phyloP scores from a whole-genome alignment of 225 moss, liverwort and hornwort species.

The Sphagnum contortum region DNA sequence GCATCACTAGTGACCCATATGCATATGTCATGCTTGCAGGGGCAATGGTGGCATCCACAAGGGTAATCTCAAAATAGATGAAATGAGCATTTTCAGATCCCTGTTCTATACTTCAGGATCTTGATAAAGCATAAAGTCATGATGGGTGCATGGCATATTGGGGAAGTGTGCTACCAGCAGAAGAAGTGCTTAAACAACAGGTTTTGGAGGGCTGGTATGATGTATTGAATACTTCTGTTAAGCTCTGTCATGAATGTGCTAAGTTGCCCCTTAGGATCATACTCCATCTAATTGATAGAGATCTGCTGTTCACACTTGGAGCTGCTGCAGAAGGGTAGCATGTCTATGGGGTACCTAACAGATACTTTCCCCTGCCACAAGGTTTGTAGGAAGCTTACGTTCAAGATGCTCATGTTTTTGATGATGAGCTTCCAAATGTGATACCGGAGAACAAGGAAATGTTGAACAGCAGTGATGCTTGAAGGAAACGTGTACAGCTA shows the following conservation, averaged over 20 bases:
- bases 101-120: constrained; percentile 62
- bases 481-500: constrained; percentile 75
- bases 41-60: constrained; percentile 71
- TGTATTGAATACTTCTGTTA: constrained; percentile 30
- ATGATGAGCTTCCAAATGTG: constrained; percentile 56
- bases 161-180: constrained; percentile 43
- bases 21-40: constrained; percentile 62
- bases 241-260: constrained; percentile 37
- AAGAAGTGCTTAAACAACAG: constrained; percentile 22
- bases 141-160: constrained; percentile 72
- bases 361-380: constrained; percentile 66
- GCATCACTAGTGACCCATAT: constrained; percentile 76
- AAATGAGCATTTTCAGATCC: constrained; percentile 69
- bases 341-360: constrained; percentile 51
- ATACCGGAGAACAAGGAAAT: constrained; percentile 43
- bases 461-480: constrained; percentile 63
- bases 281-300: constrained; percentile 40
- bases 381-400: constrained; percentile 34
- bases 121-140: constrained; percentile 70
- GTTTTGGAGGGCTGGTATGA: constrained; percentile 66
- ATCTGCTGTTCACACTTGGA: constrained; percentile 29
- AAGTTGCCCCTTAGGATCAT: constrained; percentile 37
- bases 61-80: constrained; percentile 49
- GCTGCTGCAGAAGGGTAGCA: constrained; percentile 35
- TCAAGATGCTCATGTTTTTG: constrained; percentile 81